Conservation (phyloP, 2,329 filamentous ascomycete species). For the Phialocephala subalpina region DNA sequence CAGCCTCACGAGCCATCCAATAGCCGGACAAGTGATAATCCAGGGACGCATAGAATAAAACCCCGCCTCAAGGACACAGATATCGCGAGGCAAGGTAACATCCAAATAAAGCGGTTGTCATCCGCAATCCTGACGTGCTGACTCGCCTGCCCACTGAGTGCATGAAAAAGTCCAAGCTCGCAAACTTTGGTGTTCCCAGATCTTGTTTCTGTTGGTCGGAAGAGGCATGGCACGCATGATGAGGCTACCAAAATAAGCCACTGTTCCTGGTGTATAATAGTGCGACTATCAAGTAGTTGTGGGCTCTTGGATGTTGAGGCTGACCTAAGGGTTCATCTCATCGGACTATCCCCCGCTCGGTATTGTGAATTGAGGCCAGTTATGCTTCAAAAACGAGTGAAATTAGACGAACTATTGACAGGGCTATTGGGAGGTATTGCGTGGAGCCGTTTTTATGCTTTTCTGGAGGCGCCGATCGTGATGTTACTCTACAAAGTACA, state of each 20-base stretch:
- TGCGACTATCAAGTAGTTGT: conserved; percentile 29
- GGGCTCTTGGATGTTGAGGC: conserved; percentile 32
- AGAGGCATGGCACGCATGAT: conserved; percentile 38
- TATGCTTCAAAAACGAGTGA: conserved; percentile 9
- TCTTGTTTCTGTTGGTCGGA: conserved; percentile 8
- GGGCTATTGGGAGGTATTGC: conserved; percentile 26
- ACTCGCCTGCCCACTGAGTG: conserved; percentile 23
- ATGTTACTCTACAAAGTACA: conserved; percentile 14
- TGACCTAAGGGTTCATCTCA: conserved; percentile 14
- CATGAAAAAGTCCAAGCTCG: conserved; percentile 32
- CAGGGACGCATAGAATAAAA: conserved; percentile 16
- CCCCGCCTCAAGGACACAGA: conserved; percentile 25
- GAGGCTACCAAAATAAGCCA: conserved; percentile 33
- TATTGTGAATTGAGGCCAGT: conserved; percentile 1
- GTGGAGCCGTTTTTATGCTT: conserved; percentile 31
- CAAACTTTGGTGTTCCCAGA: conserved; percentile 20
- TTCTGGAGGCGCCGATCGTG: conserved; percentile 28
- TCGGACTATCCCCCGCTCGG: conserved; percentile 12
- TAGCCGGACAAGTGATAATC: conserved; percentile 13
- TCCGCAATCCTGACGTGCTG: conserved; percentile 12
- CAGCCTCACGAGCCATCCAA: conserved; percentile 21
- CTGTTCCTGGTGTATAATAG: conserved; percentile 27
- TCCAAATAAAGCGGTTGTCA: conserved; percentile 16
- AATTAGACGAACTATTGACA: conserved; percentile 34
- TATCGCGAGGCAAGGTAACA: neutral